A percentile compares a stretch with the other conserved stretches of the same genome.
These are phyloP conservation scores for Babesia caballi DNA, from an alignment of 169 alveolate genomes.

Conservation along the genomic window DNA sequence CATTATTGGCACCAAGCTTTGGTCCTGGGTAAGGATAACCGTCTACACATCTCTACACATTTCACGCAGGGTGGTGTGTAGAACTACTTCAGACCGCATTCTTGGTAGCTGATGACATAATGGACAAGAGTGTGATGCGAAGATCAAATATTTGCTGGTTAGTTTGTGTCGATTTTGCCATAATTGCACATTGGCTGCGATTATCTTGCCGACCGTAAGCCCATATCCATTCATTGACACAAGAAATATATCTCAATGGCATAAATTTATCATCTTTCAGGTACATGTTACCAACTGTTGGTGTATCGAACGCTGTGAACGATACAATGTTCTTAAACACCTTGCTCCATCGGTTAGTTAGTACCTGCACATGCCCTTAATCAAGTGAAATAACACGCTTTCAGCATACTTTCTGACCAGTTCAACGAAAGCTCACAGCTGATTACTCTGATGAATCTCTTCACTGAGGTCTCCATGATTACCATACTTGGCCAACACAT, in stretches of 20 bases:
- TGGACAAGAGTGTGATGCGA: slow-evolving; percentile 74
- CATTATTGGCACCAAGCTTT: slow-evolving; percentile 42
- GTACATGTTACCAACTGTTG: slow-evolving; percentile 74
- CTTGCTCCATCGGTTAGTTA: slow-evolving; percentile 64
- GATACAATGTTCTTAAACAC: slow-evolving; percentile 71
- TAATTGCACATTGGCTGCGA: no score
- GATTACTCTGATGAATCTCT: slow-evolving; percentile 49
- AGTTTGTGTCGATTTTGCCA: background rate
- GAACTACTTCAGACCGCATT: slow-evolving; percentile 77
- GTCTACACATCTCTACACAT: background rate
- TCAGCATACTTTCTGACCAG: slow-evolving; percentile 50
- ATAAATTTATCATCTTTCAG: slow-evolving; percentile 11
- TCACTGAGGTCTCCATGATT: slow-evolving; percentile 67
- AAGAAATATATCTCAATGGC: background rate
- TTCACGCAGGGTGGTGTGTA: slow-evolving; percentile 73
- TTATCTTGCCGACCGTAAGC: no score
- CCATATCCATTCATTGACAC: background rate
- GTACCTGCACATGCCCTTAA: background rate
- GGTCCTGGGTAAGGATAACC: slow-evolving; percentile 56
- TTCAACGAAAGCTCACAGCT: slow-evolving; percentile 53
- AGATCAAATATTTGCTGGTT: slow-evolving; percentile 76
- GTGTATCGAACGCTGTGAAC: slow-evolving; percentile 73
- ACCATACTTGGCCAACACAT: slow-evolving; percentile 77
- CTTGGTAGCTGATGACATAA: slow-evolving; percentile 78
- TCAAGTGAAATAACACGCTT: background rate